These are phyloP conservation scores for Protomyces gravidus DNA, from an alignment of 1,139 yeast species.

Conservation along the genomic window DNA sequence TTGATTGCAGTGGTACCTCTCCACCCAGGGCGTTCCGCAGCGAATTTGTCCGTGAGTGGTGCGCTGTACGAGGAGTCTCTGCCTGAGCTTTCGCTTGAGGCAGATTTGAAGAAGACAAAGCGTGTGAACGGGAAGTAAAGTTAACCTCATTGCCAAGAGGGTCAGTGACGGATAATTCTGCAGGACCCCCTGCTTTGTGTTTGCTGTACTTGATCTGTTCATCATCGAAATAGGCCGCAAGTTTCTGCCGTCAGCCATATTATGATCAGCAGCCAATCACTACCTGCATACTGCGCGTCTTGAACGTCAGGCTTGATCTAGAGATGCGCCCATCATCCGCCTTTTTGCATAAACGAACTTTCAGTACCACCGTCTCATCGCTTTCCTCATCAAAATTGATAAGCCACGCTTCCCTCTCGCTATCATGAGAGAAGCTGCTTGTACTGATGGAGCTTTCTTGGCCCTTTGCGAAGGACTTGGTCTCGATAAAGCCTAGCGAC, in stretches of 20 bases:
- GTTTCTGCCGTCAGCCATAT: slow-evolving; percentile 14
- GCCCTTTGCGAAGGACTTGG: slow-evolving; percentile 47
- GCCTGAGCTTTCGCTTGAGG: neutral
- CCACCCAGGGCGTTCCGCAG: slow-evolving; percentile 20
- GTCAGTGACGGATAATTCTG: slow-evolving; percentile 52
- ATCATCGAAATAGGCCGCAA: neutral
- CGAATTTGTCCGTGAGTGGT: neutral
- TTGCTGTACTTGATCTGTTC: neutral
- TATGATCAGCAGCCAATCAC: slow-evolving; percentile 34
- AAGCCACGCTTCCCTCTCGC: slow-evolving; percentile 52
- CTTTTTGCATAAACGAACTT: slow-evolving; percentile 38
- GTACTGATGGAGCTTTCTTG: slow-evolving; percentile 15
- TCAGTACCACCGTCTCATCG: slow-evolving; percentile 39
- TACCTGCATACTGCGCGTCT: neutral
- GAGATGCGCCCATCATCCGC: slow-evolving; percentile 41
- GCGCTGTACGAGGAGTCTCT: neutral
- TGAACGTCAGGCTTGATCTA: slow-evolving; percentile 28
- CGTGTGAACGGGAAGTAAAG: slow-evolving; percentile 46
- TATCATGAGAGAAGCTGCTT: slow-evolving; percentile 36
- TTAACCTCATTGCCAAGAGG: slow-evolving; percentile 61
- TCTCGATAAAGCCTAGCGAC: slow-evolving; percentile 53
- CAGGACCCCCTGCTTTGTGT: slow-evolving; percentile 35
- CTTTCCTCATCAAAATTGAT: slow-evolving; percentile 48
- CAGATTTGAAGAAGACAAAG: slow-evolving; percentile 36
- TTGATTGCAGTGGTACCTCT: slow-evolving; percentile 14